These are phyloP conservation scores for Elsinoe necatrix DNA, from an alignment of 2,329 filamentous ascomycete species.

Conservation along the genomic window DNA sequence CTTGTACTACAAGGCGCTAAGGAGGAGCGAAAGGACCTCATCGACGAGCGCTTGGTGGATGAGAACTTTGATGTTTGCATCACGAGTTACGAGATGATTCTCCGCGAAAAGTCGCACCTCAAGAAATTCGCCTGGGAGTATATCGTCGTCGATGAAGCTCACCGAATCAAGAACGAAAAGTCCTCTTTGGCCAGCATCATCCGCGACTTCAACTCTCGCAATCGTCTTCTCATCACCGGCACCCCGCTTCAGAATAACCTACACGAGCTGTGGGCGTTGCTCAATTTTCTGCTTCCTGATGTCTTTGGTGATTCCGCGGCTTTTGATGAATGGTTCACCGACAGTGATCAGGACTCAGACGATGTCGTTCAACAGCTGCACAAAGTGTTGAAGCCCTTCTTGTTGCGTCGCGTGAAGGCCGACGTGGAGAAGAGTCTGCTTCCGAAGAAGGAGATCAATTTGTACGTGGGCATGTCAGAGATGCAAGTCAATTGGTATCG, in stretches of 20 bases:
- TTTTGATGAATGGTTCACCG: conserved; percentile 97
- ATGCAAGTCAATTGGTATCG: conserved; percentile 99
- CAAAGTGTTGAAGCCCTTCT: conserved; percentile 82
- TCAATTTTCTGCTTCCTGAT: conserved; percentile 96
- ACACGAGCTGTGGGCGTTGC: conserved; percentile 92
- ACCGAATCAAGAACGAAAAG: conserved; percentile 99
- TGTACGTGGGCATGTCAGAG: conserved; percentile 97
- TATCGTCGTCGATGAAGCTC: conserved; percentile 96
- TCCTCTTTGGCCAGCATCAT: conserved; percentile 96
- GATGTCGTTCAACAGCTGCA: conserved; percentile 94
- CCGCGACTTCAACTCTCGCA: conserved; percentile 88
- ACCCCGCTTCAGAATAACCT: conserved; percentile 97
- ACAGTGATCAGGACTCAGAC: conserved; percentile 82
- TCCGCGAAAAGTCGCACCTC: conserved; percentile 85
- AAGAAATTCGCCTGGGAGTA: conserved; percentile 99
- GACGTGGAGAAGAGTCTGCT: conserved; percentile 97
- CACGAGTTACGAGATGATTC: conserved; percentile 98
- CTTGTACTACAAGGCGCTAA: conserved; percentile 91
- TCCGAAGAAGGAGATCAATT: conserved; percentile 93
- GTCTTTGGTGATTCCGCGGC: conserved; percentile 95
- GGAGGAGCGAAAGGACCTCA: conserved; percentile 79
- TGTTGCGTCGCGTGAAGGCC: conserved; percentile 90
- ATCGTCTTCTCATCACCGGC: conserved; percentile 89
- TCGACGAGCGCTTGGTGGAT: conserved; percentile 82
- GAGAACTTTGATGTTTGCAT: conserved; percentile 97